Percentiles rank a stretch among this genome's conserved stretches.
Evolutionary conservation across 768 basidiomycete species (phyloP).

Genomic region (Lanmaoa rubissima): DNA sequence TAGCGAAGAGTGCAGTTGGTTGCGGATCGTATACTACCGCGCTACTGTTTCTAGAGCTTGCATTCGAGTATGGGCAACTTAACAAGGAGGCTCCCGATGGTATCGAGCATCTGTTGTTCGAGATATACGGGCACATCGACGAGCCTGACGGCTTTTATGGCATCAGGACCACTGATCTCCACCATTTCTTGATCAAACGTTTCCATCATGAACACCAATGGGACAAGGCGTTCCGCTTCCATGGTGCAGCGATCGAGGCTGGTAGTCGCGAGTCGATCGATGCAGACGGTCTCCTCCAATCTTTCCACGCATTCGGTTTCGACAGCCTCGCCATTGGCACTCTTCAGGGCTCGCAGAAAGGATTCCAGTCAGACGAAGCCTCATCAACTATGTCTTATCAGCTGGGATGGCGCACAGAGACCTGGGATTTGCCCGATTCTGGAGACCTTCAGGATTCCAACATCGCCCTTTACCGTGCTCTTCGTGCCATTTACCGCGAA

Average conservation of each 20-base stretch:
- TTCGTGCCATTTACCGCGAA: constrained; percentile 82
- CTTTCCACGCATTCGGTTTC: constrained; percentile 90
- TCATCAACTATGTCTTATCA: constrained; percentile 62
- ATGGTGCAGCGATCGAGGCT: constrained; percentile 81
- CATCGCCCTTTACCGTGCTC: constrained; percentile 68
- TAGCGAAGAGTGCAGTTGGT: constrained; percentile 69
- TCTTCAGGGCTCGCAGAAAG: constrained; percentile 44
- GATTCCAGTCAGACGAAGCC: constrained; percentile 24
- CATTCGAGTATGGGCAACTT: constrained; percentile 46
- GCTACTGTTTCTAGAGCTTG: constrained; percentile 84
- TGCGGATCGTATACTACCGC: constrained; percentile 90
- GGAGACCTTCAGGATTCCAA: constrained; percentile 44
- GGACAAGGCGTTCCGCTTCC: constrained; percentile 86
- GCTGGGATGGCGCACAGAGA: constrained; percentile 91
- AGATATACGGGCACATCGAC: constrained; percentile 92
- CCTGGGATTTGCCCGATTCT: constrained; percentile 88
- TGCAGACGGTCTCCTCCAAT: constrained; percentile 65
- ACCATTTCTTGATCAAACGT: constrained; percentile 75
- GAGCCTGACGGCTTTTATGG: constrained; percentile 99
- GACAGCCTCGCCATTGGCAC: constrained; percentile 79
- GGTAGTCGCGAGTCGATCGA: constrained; percentile 42
- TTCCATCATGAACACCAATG: constrained; percentile 93
- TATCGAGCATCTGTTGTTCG: constrained; percentile 76
- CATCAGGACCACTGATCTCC: constrained; percentile 75
- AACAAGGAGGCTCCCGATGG: constrained; percentile 28